phyloP scores from a whole-genome alignment of 768 basidiomycete species.

The Auriculariales sp. region DNA sequence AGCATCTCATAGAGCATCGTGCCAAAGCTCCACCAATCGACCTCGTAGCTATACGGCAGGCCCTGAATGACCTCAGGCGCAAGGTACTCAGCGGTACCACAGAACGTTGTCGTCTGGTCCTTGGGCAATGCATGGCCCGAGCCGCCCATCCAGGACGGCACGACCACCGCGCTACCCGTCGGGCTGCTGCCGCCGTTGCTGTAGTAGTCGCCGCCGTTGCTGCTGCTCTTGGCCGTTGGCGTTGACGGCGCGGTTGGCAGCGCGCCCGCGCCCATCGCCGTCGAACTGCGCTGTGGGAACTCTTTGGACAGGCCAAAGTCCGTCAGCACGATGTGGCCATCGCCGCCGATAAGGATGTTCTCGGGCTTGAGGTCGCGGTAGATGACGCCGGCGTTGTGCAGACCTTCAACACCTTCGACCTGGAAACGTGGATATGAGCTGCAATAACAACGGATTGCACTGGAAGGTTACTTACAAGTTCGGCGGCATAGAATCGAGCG shows the following conservation, averaged over 20 bases:
- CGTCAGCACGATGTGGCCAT: conserved; percentile 93
- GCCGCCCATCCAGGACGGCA: conserved; percentile 64
- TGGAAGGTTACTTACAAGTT: conserved; percentile 38
- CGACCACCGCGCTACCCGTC: conserved; percentile 15
- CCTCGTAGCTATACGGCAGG: conserved; percentile 78
- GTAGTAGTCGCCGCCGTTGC: conserved; percentile 22
- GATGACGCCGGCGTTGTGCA: conserved; percentile 89
- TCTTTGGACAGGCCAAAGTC: conserved; percentile 95
- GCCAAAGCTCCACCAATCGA: conserved; percentile 97
- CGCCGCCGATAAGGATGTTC: conserved; percentile 85
- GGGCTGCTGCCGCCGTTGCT: conserved; percentile 24
- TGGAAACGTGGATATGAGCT: background rate
- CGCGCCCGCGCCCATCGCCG: conserved; percentile 10
- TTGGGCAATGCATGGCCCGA: conserved; percentile 45
- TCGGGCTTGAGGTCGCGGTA: conserved; percentile 97
- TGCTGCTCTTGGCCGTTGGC: conserved; percentile 15
- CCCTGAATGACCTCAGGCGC: conserved; percentile 96
- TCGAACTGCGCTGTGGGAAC: conserved; percentile 44
- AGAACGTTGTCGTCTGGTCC: conserved; percentile 77
- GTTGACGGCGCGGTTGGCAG: conserved; percentile 38
- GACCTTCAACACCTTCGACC: conserved; percentile 83
- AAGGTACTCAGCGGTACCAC: conserved; percentile 92
- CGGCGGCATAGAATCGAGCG: conserved; percentile 92
- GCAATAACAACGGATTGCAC: background rate
- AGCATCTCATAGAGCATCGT: conserved; percentile 98